Evolutionary conservation across 2,329 filamentous ascomycete species (phyloP).

Genomic region (Xylariaceae sp.): DNA sequence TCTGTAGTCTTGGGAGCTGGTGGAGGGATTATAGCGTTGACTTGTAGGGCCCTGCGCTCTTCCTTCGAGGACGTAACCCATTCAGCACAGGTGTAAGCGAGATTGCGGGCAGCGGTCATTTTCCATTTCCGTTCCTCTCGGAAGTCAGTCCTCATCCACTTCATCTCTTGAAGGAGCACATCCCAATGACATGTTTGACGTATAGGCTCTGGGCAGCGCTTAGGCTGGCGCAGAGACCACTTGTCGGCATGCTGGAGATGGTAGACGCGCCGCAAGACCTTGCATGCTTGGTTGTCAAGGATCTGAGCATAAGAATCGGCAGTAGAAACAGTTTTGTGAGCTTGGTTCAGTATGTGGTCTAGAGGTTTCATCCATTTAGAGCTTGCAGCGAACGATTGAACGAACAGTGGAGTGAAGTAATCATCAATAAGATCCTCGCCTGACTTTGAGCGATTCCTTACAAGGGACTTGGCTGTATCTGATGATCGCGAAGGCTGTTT

Average conservation of each 20-base stretch:
- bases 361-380: constrained; percentile 58
- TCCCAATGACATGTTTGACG: constrained; percentile 80
- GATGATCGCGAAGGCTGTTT: constrained; percentile 53
- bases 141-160: constrained; percentile 98
- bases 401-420: constrained; percentile 60
- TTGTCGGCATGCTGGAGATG: constrained; percentile 85
- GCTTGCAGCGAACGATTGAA: constrained; percentile 52
- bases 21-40: constrained; percentile 52
- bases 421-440: constrained; percentile 50
- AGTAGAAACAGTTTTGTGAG: constrained; percentile 87
- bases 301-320: constrained; percentile 78
- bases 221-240: constrained; percentile 88
- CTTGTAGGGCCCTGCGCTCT: constrained; percentile 63
- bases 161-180: constrained; percentile 82
- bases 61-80: constrained; percentile 66
- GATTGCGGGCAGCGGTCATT: constrained; percentile 69
- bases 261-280: constrained; percentile 81
- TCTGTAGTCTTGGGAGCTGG: constrained; percentile 28
- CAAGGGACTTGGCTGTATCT: constrained; percentile 38
- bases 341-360: constrained; percentile 71
- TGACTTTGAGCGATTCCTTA: constrained; percentile 36
- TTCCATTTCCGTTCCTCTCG: constrained; percentile 95
- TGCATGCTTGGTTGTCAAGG: constrained; percentile 81
- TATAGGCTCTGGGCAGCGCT: constrained; percentile 75
- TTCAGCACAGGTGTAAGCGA: constrained; percentile 79